Evolutionary conservation across 306 rosid species (phyloP).

Genomic region (Dalbergia oliveri): DNA sequence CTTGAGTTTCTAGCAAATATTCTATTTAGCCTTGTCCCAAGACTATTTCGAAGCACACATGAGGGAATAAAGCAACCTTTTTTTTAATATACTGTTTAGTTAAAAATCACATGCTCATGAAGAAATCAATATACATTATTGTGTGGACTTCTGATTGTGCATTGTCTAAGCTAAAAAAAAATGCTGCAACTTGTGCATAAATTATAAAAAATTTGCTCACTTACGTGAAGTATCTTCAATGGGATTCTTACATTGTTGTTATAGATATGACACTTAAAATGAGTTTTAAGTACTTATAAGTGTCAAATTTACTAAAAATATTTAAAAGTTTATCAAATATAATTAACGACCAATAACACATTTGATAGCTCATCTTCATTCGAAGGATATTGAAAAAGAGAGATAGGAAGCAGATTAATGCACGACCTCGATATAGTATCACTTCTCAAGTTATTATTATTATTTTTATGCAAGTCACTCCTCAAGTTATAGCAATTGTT

Average conservation of each 20-base stretch:
- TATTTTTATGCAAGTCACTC: neutral
- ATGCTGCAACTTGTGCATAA: neutral
- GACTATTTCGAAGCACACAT: constrained; percentile 13
- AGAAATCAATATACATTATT: neutral
- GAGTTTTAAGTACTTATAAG: neutral
- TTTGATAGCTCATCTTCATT: no score
- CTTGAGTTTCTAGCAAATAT: constrained; percentile 9
- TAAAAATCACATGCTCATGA: neutral
- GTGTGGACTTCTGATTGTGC: neutral
- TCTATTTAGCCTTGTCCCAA: constrained; percentile 13
- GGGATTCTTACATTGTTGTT: neutral
- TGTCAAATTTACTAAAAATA: neutral
- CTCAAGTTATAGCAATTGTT: neutral
- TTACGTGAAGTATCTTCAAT: neutral
- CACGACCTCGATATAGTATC: neutral
- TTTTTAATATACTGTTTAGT: neutral
- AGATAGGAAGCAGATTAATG: neutral
- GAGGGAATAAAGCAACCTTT: neutral
- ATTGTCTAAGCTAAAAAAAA: neutral
- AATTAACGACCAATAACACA: no score
- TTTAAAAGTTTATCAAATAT: neutral
- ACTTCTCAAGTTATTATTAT: neutral
- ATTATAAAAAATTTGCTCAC: neutral
- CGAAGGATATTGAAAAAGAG: no score
- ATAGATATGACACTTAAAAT: no score